Evolutionary conservation across 2,329 filamentous ascomycete species (phyloP).

Genomic region (Hirsutella rhossiliensis): DNA sequence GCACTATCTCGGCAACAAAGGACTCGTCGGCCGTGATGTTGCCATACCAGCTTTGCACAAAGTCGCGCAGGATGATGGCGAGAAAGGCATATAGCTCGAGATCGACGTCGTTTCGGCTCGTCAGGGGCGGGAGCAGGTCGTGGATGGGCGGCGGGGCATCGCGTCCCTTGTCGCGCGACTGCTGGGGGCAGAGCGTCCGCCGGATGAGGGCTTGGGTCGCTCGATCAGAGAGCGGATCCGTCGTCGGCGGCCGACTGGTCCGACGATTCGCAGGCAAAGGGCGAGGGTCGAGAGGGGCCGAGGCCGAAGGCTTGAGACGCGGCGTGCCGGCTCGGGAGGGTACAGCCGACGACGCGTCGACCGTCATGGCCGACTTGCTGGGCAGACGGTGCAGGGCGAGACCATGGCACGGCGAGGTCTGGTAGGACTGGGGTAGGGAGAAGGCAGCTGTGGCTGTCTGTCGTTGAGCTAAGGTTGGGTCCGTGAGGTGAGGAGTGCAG

Average conservation of each 20-base stretch:
- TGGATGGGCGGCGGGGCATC: constrained; percentile 48
- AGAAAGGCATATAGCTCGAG: constrained; percentile 87
- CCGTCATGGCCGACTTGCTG: constrained; percentile 16
- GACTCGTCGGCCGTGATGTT: constrained; percentile 84
- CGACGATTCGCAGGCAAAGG: constrained; percentile 15
- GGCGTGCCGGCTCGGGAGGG: constrained; percentile 5
- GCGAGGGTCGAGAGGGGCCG: constrained; percentile 6
- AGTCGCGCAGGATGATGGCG: constrained; percentile 79
- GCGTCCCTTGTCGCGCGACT: constrained; percentile 44
- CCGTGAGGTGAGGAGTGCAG: background rate
- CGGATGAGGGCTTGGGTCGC: constrained; percentile 74
- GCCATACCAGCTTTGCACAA: constrained; percentile 84
- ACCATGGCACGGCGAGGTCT: constrained; percentile 13
- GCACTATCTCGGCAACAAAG: constrained; percentile 79
- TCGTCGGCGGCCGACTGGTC: constrained; percentile 18
- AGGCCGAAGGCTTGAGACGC: constrained; percentile 2
- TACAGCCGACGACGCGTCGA: constrained; percentile 5
- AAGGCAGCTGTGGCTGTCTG: background rate
- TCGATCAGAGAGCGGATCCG: constrained; percentile 57
- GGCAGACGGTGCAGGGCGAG: constrained; percentile 3
- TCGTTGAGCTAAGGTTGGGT: constrained; percentile 8
- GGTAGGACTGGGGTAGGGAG: background rate
- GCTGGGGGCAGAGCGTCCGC: constrained; percentile 69
- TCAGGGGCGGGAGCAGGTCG: constrained; percentile 77
- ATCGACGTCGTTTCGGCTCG: constrained; percentile 88